phyloP scores from a whole-genome alignment of 495 filamentous ascomycete species.

The Lasiosphaeria ovina region DNA sequence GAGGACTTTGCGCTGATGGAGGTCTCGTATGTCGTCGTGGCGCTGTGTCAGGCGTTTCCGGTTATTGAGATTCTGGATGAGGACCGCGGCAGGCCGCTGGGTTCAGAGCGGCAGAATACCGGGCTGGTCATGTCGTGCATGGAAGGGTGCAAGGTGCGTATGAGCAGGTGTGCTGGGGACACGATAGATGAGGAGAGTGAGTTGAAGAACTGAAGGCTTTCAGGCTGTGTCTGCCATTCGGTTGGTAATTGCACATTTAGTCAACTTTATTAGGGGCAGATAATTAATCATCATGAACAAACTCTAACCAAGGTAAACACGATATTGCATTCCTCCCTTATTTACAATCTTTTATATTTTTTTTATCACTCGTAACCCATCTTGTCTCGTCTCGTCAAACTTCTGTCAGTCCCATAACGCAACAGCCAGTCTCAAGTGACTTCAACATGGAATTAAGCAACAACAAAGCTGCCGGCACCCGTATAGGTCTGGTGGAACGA shows the following conservation, averaged over 20 bases:
- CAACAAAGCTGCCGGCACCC: constrained; percentile 16
- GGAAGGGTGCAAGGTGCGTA: constrained; percentile 26
- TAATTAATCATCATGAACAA: too few relatives aligned
- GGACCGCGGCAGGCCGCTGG: constrained; percentile 21
- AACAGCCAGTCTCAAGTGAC: too few relatives aligned
- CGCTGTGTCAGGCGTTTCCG: constrained; percentile 33
- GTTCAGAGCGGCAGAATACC: constrained; percentile 26
- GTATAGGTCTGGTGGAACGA: constrained; percentile 19
- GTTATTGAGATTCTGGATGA: constrained; percentile 25
- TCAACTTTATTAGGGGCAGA: too few relatives aligned
- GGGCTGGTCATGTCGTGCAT: constrained; percentile 31
- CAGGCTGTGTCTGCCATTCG: too few relatives aligned
- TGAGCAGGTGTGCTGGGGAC: neutral
- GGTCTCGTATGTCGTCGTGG: constrained; percentile 38
- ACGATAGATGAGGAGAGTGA: neutral
- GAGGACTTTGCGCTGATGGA: constrained; percentile 44
- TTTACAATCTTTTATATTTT: too few relatives aligned
- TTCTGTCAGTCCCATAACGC: too few relatives aligned
- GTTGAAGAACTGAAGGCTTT: too few relatives aligned
- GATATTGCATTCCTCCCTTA: too few relatives aligned
- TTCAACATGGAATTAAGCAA: neutral
- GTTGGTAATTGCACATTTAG: too few relatives aligned
- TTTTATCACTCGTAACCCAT: too few relatives aligned
- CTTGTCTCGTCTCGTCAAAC: too few relatives aligned
- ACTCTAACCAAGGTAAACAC: too few relatives aligned